Base-by-base conservation (phyloP, 2,329 filamentous ascomycete genomes). In the Stylonectria norvegica region DNA sequence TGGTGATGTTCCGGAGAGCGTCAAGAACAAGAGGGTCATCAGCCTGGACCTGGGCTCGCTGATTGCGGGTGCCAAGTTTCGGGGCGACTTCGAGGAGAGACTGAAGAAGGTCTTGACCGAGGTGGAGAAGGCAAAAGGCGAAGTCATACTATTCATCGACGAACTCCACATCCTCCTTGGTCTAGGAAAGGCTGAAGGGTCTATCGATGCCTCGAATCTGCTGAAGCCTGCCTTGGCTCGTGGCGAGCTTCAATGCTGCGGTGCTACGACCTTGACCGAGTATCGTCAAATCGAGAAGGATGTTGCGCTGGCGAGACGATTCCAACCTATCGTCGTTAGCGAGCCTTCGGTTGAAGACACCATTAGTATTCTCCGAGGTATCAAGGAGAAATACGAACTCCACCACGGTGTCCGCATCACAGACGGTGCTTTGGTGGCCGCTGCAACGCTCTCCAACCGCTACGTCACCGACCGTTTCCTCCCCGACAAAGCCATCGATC, bases 371-470 rank as follows among this genome's bases (percentile, higher is more conserved):
- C 72, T 98, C 1, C 82, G 93, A 58, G 93, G 91, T 34, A 96
- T 98, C 70, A 97, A 97, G 61, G 90, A 97, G 59, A 88, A 89
- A 52, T 98, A 98, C 58, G 93, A 97, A 63, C 88, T 97, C 1
- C 93, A 97, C 52, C 93, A 98, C 58, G 91, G 93, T 66, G 91
- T 97, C 0, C 78, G 90, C 38, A 97, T 98, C 51, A 95, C 89
- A 0, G 93, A 97, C 56, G 85, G 86, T 2, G 89, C 93, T 5
- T 70, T 97, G 9, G 91, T 98, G 11, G 89, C 93, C 2, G 91
- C 93, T 3, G 90, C 91, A 2, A 86, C 88, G 0, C 86, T 94
- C 60, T 93, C 87, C 48, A 97, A 97, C 58, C 85, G 93, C 36
- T 98, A 97, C 63, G 93, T 98, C 53, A 96, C 90, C 11, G 91